Conservation (phyloP, 768 basidiomycete species). For the Lentinula sp. region DNA sequence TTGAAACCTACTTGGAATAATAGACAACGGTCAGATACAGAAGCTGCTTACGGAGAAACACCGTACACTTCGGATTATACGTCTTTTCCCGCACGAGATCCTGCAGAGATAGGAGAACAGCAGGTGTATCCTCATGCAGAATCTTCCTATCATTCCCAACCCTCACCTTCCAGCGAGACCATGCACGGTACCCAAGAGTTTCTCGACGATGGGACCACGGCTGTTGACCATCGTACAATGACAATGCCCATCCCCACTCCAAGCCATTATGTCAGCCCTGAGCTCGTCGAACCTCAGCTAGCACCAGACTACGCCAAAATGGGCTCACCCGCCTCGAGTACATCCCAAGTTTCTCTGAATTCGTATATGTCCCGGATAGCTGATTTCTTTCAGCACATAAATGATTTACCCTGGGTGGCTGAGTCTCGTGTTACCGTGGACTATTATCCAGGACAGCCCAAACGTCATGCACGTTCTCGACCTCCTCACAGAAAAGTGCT, state of each 20-base stretch:
- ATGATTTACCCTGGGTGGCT: conserved; percentile 38
- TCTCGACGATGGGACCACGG: conserved; percentile 9
- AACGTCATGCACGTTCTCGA: conserved; percentile 8
- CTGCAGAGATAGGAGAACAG: neutral
- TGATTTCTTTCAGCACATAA: conserved; percentile 26
- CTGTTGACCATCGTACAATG: conserved; percentile 12
- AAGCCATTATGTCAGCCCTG: conserved; percentile 23
- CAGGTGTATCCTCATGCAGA: neutral
- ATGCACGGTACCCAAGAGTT: neutral
- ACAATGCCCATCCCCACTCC: conserved; percentile 5
- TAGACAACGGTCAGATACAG: conserved; percentile 2
- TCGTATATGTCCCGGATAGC: conserved; percentile 27
- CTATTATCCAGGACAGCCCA: conserved; percentile 31
- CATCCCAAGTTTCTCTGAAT: conserved; percentile 25
- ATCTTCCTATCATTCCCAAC: neutral
- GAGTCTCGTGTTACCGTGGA: conserved; percentile 33
- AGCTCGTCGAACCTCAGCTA: conserved; percentile 33
- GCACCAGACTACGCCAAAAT: conserved; percentile 45
- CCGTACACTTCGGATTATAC: neutral
- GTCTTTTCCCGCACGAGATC: neutral
- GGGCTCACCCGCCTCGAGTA: conserved; percentile 34
- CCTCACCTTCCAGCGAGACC: neutral
- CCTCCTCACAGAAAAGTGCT: neutral
- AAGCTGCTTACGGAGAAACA: neutral
- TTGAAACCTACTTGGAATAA: neutral